Evolutionary conservation across 2,329 filamentous ascomycete genomes (phyloP), one percentile per base, ranked within the genome.

Genomic region (Rutstroemia sp.): DNA sequence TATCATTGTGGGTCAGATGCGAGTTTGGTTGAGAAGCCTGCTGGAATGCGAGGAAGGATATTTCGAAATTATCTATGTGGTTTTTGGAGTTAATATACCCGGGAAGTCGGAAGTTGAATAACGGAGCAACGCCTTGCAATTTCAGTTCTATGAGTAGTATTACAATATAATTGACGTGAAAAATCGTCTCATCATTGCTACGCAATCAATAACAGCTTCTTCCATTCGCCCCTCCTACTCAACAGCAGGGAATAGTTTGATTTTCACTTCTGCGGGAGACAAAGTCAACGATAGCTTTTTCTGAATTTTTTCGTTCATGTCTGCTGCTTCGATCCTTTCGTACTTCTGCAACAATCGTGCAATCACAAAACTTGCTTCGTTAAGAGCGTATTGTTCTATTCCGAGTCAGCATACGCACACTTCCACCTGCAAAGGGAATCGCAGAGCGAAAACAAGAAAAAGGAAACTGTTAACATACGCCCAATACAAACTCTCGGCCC

Each of bases 401-500:
- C 9, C 23, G 7, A 9, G n/a, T 49, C 16, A 38, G 4, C 21
- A 21, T 34, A 44, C 25, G 21, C 27, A 16, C 18, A 14, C 27
- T 21, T 21, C n/a, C 42, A 45, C 16, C 16, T n/a, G 18, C 18
- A 19, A 23, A 21, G 19, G 47, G 3, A 47, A 23, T 25, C 18
- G 7, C 25, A 56, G 34, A 2, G 41, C 2, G 7, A 49, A n/a
- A 37, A 18, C n/a, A 38, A 27, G 10, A 34, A 7, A 10, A 27
- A 27, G 21, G n/a, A 44, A 66, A 52, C 58, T 57, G 46, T 61
- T 64, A 44, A 71, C 69, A 63, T 61, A 67, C 52, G 71, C 62
- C 89, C 89, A 1, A 94, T 86, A 59, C 86, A 90, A 0, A 85
- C 78, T 5, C 86, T 73, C 0, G 86, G 83, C 0, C 87, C 86